These are phyloP conservation scores for Sarocladiaceae sp. DNA, from an alignment of 2,329 filamentous ascomycete genomes.

Conservation along the genomic window DNA sequence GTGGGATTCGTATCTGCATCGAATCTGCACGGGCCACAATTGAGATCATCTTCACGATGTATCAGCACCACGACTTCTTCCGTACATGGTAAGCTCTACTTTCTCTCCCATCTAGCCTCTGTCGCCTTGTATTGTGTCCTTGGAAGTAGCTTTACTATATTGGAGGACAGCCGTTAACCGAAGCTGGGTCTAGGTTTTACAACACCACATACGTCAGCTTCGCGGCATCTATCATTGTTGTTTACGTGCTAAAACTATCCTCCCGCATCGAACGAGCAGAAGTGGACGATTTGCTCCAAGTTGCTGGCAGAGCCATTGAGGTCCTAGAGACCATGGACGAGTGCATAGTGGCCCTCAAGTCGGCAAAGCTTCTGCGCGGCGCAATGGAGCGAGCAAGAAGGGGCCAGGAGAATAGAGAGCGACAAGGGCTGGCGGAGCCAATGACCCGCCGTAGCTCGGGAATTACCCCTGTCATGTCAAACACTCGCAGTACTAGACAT, in stretches of 20 bases:
- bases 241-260: slow-evolving; percentile 20
- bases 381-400: slow-evolving; percentile 15
- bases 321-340: slow-evolving; percentile 21
- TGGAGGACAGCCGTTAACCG: not conserved
- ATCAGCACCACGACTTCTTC: slow-evolving; percentile 24
- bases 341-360: slow-evolving; percentile 21
- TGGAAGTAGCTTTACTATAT: not conserved
- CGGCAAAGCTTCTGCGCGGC: slow-evolving; percentile 20
- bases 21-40: slow-evolving; percentile 23
- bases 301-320: slow-evolving; percentile 20
- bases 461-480: no score
- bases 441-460: no score
- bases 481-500: no score
- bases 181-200: slow-evolving; percentile 21
- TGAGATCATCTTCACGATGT: slow-evolving; percentile 23
- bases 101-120: no score
- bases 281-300: slow-evolving; percentile 16
- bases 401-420: no score
- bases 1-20: slow-evolving; percentile 15
- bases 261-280: slow-evolving; percentile 11
- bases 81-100: slow-evolving; percentile 20
- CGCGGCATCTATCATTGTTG: slow-evolving; percentile 23
- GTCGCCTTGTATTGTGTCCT: no score
- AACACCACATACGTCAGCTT: slow-evolving; percentile 26
- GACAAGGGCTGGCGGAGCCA: no score